These are phyloP conservation scores for Fusarium armeniacum DNA, from an alignment of 2,329 filamentous ascomycete genomes.

Conservation along the genomic window DNA sequence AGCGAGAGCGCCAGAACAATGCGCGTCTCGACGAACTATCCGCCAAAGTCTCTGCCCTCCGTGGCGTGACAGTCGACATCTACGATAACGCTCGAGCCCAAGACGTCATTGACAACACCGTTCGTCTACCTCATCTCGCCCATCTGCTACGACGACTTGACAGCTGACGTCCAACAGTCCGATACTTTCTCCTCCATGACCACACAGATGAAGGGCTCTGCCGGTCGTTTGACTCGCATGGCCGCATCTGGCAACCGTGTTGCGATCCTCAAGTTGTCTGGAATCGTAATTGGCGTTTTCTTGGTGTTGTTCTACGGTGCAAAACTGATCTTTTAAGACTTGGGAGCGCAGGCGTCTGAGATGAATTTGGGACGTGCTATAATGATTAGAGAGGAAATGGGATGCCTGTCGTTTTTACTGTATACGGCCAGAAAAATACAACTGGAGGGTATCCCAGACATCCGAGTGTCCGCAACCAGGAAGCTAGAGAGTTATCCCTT, in stretches of 20 bases:
- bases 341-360: constrained; percentile 14
- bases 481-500: constrained; percentile 15
- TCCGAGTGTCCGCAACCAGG: constrained; percentile 9
- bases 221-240: constrained; percentile 87
- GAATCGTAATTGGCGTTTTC: constrained; percentile 80
- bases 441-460: constrained; percentile 3
- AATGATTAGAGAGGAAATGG: constrained; percentile 6
- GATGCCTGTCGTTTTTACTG: neutral
- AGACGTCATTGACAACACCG: constrained; percentile 87
- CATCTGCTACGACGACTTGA: neutral
- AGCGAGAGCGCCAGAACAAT: constrained; percentile 92
- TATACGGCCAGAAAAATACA: neutral
- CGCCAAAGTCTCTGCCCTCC: constrained; percentile 90
- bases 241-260: constrained; percentile 91
- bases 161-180: constrained; percentile 64
- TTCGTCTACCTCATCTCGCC: constrained; percentile 59
- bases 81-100: constrained; percentile 95
- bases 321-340: constrained; percentile 70
- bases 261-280: constrained; percentile 89
- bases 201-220: constrained; percentile 85
- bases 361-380: neutral
- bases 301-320: constrained; percentile 81
- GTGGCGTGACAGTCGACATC: constrained; percentile 95
- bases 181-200: constrained; percentile 94
- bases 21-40: constrained; percentile 91